phyloP scores from a whole-genome alignment of 495 filamentous ascomycete species.

The Talaromyces thailandensis region DNA sequence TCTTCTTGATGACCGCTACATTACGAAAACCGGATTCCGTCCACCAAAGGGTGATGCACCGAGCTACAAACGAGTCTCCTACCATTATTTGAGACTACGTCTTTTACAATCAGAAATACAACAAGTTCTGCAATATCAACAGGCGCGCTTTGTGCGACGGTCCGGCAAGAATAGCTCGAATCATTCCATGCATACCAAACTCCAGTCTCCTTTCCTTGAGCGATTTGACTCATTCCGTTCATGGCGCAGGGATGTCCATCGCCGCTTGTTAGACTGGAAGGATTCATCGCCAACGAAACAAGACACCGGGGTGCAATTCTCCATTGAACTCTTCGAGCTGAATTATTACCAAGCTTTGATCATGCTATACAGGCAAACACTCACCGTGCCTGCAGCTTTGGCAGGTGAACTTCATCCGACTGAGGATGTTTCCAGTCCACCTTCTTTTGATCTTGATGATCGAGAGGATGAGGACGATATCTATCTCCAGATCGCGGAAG shows the following conservation, averaged over 20 bases:
- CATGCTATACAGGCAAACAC: conserved; percentile 86
- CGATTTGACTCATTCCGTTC: conserved; percentile 77
- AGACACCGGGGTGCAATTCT: conserved; percentile 80
- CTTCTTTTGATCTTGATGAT: conserved; percentile 46
- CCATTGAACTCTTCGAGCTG: conserved; percentile 75
- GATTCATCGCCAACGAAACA: conserved; percentile 64
- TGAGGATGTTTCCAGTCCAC: conserved; percentile 56
- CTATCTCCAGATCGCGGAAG: conserved; percentile 89
- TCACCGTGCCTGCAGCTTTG: conserved; percentile 77
- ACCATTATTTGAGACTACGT: conserved; percentile 89
- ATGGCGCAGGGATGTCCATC: conserved; percentile 85
- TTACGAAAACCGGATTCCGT: conserved; percentile 72
- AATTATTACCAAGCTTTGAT: conserved; percentile 99
- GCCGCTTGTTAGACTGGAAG: conserved; percentile 79
- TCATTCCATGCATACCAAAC: conserved; percentile 64
- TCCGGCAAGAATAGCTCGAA: conserved; percentile 50
- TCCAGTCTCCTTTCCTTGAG: conserved; percentile 77
- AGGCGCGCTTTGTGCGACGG: conserved; percentile 45
- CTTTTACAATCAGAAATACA: conserved; percentile 91
- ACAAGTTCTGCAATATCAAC: conserved; percentile 85
- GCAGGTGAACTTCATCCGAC: conserved; percentile 68
- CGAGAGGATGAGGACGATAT: conserved; percentile 81
- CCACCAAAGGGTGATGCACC: conserved; percentile 44
- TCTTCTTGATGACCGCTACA: conserved; percentile 75
- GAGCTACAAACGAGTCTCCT: conserved; percentile 80